These are phyloP conservation scores for Flueggea neowawraea DNA, from an alignment of 441 rosid genomes.

Conservation along the genomic window DNA sequence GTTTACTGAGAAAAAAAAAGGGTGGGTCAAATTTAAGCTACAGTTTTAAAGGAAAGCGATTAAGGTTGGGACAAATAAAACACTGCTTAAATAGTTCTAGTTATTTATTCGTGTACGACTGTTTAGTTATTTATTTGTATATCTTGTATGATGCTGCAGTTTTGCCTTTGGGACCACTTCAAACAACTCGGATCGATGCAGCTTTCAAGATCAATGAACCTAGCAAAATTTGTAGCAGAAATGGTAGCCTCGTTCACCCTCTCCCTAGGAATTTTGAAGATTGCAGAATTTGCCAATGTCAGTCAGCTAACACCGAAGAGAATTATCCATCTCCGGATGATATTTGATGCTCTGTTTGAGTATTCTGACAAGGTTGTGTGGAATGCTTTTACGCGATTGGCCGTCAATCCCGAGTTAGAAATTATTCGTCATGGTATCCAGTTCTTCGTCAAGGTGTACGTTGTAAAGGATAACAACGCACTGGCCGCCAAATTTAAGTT, in stretches of 20 bases:
- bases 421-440: conserved; percentile 56
- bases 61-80: too few relatives aligned
- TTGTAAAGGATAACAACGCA: conserved; percentile 44
- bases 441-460: conserved; percentile 70
- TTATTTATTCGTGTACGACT: too few relatives aligned
- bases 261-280: conserved; percentile 70
- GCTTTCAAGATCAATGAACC: conserved; percentile 77
- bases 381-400: conserved; percentile 72
- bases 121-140: background rate
- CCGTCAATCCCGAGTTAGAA: conserved; percentile 68
- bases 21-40: background rate
- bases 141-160: conserved; percentile 37
- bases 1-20: background rate
- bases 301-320: conserved; percentile 53
- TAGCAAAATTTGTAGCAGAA: conserved; percentile 81
- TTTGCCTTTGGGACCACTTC: conserved; percentile 84
- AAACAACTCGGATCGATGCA: conserved; percentile 72
- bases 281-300: conserved; percentile 52
- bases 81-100: too few relatives aligned
- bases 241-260: conserved; percentile 66
- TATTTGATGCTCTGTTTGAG: conserved; percentile 71
- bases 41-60: too few relatives aligned
- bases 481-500: conserved; percentile 49
- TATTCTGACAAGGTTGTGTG: conserved; percentile 58
- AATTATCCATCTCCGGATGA: conserved; percentile 79